These are phyloP conservation scores for Laetiporus sulphureus DNA, from an alignment of 1,284 basidiomycete species.

Conservation along the genomic window DNA sequence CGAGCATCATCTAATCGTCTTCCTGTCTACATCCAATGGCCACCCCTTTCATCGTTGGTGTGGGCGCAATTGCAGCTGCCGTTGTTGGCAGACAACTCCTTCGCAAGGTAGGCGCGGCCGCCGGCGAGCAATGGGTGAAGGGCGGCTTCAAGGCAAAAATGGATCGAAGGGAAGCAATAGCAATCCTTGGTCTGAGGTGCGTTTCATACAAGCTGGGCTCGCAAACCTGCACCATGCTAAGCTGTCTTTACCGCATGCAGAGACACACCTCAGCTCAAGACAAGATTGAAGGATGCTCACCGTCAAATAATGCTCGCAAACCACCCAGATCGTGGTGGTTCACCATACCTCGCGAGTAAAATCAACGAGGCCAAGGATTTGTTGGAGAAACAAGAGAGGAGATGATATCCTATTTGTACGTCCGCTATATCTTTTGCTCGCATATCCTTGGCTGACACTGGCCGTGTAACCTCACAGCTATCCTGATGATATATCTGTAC, in stretches of 20 bases:
- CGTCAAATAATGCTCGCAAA: constrained; percentile 92
- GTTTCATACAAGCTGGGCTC: no score
- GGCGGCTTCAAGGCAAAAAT: constrained; percentile 96
- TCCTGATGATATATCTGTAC: no score
- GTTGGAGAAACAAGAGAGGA: constrained; percentile 63
- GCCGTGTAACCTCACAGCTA: no score
- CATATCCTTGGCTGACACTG: no score
- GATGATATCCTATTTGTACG: no score
- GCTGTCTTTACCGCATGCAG: no score
- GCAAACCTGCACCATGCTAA: no score
- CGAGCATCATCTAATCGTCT: not conserved
- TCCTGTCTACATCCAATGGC: constrained; percentile 41
- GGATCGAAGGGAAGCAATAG: constrained; percentile 91
- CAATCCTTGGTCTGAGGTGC: constrained; percentile 89
- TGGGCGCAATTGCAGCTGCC: constrained; percentile 77
- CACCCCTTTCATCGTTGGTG: constrained; percentile 71
- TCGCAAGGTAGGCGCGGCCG: constrained; percentile 51
- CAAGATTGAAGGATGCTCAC: constrained; percentile 83
- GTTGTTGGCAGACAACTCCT: constrained; percentile 69
- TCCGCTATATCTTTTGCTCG: no score
- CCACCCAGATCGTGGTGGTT: constrained; percentile 94
- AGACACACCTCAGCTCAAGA: constrained; percentile 68
- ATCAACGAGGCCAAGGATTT: constrained; percentile 92
- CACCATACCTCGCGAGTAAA: constrained; percentile 96
- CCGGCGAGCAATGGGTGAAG: constrained; percentile 82